Percentiles rank a stretch among this genome's conserved stretches.
Conservation (phyloP, 768 basidiomycete genomes). For the Rhodotorula kratochvilovae region DNA sequence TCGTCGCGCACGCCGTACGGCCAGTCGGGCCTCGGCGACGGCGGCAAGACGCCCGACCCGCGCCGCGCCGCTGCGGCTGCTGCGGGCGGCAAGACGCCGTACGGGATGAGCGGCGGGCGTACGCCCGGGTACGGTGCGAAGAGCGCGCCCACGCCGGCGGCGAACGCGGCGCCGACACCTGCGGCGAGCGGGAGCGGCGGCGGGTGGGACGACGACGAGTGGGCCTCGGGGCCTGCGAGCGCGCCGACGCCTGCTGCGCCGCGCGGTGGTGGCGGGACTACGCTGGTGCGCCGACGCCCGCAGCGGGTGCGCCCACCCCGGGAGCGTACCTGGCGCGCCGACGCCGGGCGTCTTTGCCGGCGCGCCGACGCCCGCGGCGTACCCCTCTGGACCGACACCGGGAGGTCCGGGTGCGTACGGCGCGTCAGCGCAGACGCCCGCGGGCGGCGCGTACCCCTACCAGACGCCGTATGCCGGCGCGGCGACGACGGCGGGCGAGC, state of each 20-base stretch:
- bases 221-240: slow-evolving; percentile 7
- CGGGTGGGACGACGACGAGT: slow-evolving; percentile 29
- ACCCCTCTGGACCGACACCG: slow-evolving; percentile 48
- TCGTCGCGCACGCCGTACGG: slow-evolving; percentile 23
- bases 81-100: slow-evolving; percentile 16
- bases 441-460: slow-evolving; percentile 12
- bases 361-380: slow-evolving; percentile 51
- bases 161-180: slow-evolving; percentile 14
- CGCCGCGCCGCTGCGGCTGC: slow-evolving; percentile 4
- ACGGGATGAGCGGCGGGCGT: slow-evolving; percentile 4
- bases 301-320: slow-evolving; percentile 28
- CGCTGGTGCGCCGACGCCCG: slow-evolving; percentile 42
- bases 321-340: slow-evolving; percentile 46
- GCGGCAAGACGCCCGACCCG: slow-evolving; percentile 29
- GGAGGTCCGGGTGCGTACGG: slow-evolving; percentile 36
- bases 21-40: slow-evolving; percentile 16
- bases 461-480: slow-evolving; percentile 35
- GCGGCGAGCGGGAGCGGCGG: slow-evolving; percentile 18
- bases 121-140: slow-evolving; percentile 31
- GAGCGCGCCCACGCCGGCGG: slow-evolving; percentile 30
- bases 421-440: slow-evolving; percentile 28
- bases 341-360: slow-evolving; percentile 49
- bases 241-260: slow-evolving; percentile 18
- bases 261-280: slow-evolving; percentile 20
- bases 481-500: slow-evolving; percentile 32